Base-by-base conservation (phyloP, 805 yeast genomes). In the Saturnispora quitensis region DNA sequence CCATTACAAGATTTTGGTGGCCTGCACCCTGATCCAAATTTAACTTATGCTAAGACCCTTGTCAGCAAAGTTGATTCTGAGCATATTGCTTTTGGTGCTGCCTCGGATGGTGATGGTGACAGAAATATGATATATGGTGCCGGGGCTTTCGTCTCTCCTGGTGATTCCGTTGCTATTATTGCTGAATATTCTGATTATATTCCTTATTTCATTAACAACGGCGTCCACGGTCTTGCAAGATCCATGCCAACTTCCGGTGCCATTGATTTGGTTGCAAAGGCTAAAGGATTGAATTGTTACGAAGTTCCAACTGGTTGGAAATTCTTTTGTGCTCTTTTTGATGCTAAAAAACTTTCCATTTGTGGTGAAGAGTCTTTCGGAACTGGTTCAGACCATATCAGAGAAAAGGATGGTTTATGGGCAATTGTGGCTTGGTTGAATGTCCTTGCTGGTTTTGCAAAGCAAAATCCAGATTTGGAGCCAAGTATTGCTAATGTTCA, bases 271-370 rank as follows among this genome's bases (percentile, higher is more conserved):
- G 99, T 93, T 24, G 98, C 96, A 31, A 78, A 80, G 65, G 74
- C 74, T 53, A 82, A 88, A 68, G 84, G 84, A 33, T 71, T 91
- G 58, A 71, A 82, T 48, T 73, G 83, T 55, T 91, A 91, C 69
- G 99, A 93, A 70, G 98, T 93, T 5, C 99, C 99, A 51, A 91
- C 99, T 18, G 99, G 98, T 35, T 91, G 99, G 99, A 91, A 91
- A 71, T 91, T 91, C 67, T 91, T 91, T 78, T 90, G 98, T 71
- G 91, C 96, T 4, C 73, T 91, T 58, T 91, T 91, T 62, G 99
- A 91, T 66, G 90, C 95, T 40, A 81, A 88, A 63, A 90, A 89
- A 71, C 77, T 91, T 61, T 86, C 96, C 53, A 91, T 91, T 64
- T 91, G 99, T 71, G 99, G 99, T 61, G 99, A 91, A 71, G 99